These are phyloP conservation scores for Candida neerlandica DNA, from an alignment of 1,139 yeast genomes.

Conservation along the genomic window DNA sequence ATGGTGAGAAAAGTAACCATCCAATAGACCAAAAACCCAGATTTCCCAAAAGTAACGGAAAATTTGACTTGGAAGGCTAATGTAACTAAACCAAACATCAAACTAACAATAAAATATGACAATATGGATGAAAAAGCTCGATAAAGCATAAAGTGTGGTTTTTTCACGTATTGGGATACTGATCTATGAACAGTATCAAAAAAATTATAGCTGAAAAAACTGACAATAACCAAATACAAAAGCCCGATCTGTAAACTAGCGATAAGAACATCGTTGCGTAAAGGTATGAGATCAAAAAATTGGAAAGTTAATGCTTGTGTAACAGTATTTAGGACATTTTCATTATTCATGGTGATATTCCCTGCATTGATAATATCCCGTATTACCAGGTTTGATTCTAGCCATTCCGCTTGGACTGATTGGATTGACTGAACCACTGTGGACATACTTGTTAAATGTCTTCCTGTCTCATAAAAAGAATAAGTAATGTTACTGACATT, in stretches of 20 bases:
- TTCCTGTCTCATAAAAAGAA: slow-evolving; percentile 41
- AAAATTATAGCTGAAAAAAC: slow-evolving; percentile 59
- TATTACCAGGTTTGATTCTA: slow-evolving; percentile 10
- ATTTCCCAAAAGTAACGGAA: slow-evolving; percentile 34
- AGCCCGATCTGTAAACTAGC: slow-evolving; percentile 76
- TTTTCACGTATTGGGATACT: slow-evolving; percentile 37
- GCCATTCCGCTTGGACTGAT: slow-evolving; percentile 20
- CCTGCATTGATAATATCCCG: slow-evolving; percentile 2
- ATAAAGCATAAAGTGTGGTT: slow-evolving; percentile 30
- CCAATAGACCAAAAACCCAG: slow-evolving; percentile 50
- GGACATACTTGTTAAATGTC: slow-evolving; percentile 28
- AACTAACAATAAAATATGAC: slow-evolving; percentile 38
- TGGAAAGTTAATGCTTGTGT: slow-evolving; percentile 10
- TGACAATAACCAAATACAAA: slow-evolving; percentile 69
- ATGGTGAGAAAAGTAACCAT: slow-evolving; percentile 42
- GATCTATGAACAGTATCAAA: slow-evolving; percentile 55
- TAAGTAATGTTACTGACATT: slow-evolving; percentile 29
- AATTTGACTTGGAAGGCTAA: slow-evolving; percentile 47
- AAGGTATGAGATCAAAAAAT: slow-evolving; percentile 16
- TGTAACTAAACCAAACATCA: slow-evolving; percentile 40
- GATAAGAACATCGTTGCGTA: slow-evolving; percentile 46
- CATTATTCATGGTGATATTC: slow-evolving; percentile 11
- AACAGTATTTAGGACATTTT: slow-evolving; percentile 3
- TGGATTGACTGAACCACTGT: slow-evolving; percentile 15
- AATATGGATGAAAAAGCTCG: slow-evolving; percentile 29